phyloP scores from a whole-genome alignment of 2,329 filamentous ascomycete species.

The Epichloe brachyelytri region DNA sequence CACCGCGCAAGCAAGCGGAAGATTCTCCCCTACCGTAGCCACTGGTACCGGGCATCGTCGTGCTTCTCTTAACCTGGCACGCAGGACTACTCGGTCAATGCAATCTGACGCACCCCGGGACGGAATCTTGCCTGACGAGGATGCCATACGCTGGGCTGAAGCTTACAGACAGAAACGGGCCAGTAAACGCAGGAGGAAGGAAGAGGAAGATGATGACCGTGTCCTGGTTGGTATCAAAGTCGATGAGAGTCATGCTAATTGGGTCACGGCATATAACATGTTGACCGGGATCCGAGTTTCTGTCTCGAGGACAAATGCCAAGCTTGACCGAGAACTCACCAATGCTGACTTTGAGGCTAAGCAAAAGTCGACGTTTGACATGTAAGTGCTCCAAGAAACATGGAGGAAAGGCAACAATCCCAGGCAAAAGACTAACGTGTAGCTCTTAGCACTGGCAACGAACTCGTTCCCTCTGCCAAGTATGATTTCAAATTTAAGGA shows the following conservation, averaged over 20 bases:
- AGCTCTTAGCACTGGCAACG: constrained; percentile 69
- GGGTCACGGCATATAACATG: constrained; percentile 99
- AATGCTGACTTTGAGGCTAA: constrained; percentile 86
- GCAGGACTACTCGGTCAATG: constrained; percentile 72
- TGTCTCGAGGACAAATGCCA: constrained; percentile 91
- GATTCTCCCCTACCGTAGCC: constrained; percentile 57
- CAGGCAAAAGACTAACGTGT: neutral
- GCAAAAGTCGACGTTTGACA: constrained; percentile 98
- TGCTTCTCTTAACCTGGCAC: constrained; percentile 69
- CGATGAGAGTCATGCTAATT: constrained; percentile 93
- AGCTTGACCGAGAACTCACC: constrained; percentile 80
- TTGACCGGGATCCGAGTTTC: constrained; percentile 95
- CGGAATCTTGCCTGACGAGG: constrained; percentile 75
- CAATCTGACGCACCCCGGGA: constrained; percentile 76
- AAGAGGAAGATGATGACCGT: constrained; percentile 83
- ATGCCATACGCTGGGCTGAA: constrained; percentile 85
- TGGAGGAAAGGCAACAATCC: neutral
- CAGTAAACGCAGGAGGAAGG: constrained; percentile 69
- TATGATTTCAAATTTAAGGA: constrained; percentile 99
- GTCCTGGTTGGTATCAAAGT: constrained; percentile 96
- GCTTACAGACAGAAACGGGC: constrained; percentile 84
- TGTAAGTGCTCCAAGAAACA: constrained; percentile 42
- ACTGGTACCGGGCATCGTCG: constrained; percentile 50
- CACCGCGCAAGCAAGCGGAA: constrained; percentile 55
- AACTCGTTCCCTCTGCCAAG: constrained; percentile 93